Percentiles rank a stretch among this genome's conserved stretches.
These are phyloP conservation scores for Viridothelium virens DNA, from an alignment of 495 filamentous ascomycete species.

Conservation along the genomic window DNA sequence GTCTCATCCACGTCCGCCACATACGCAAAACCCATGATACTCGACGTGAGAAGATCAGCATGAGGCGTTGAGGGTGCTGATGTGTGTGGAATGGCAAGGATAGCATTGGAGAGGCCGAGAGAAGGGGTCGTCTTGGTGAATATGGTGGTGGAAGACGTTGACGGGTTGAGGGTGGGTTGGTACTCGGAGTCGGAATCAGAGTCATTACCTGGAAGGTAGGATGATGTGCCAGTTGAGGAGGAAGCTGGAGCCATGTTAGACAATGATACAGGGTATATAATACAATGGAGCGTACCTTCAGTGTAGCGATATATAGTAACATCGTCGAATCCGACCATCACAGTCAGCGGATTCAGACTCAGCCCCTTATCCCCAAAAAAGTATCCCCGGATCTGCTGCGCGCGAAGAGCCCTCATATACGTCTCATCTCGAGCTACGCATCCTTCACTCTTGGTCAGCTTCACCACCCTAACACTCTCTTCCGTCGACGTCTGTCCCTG, in stretches of 20 bases:
- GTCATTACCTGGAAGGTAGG: slow-evolving; percentile 11
- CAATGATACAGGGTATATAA: background rate
- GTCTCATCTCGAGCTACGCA: slow-evolving; percentile 70
- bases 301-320: slow-evolving; percentile 60
- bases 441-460: slow-evolving; percentile 79
- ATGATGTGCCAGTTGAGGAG: slow-evolving; percentile 9
- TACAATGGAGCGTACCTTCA: slow-evolving; percentile 39
- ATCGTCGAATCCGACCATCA: slow-evolving; percentile 65
- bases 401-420: slow-evolving; percentile 62
- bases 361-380: slow-evolving; percentile 79
- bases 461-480: slow-evolving; percentile 46
- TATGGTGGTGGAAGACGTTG: background rate
- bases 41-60: slow-evolving; percentile 35
- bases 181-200: slow-evolving; percentile 17
- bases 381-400: slow-evolving; percentile 76
- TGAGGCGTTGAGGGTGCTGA: slow-evolving; percentile 37
- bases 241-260: slow-evolving; percentile 14
- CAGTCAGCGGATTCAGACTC: slow-evolving; percentile 76
- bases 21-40: slow-evolving; percentile 81
- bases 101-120: background rate
- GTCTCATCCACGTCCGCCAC: slow-evolving; percentile 83
- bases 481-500: slow-evolving; percentile 51
- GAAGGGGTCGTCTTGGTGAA: background rate
- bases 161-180: slow-evolving; percentile 9
- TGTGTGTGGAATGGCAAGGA: slow-evolving; percentile 29